Conservation (phyloP, 495 filamentous ascomycete species). For the Usnea hakonensis region DNA sequence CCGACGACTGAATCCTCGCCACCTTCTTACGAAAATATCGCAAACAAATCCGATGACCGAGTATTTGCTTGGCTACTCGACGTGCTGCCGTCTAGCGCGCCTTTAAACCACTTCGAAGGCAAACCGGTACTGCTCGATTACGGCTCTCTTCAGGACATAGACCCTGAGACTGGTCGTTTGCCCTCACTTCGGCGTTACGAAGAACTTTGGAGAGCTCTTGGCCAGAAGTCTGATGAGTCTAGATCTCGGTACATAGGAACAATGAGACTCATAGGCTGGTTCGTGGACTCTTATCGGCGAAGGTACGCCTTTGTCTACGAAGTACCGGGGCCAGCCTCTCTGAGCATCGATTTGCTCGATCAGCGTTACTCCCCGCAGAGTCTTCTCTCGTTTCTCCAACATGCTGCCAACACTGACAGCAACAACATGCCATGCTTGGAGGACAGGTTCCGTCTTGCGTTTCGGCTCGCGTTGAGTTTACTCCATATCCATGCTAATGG, state of each 20-base stretch:
- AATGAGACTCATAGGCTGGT: slow-evolving; percentile 74
- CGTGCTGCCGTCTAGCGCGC: not conserved
- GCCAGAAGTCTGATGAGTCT: slow-evolving; percentile 42
- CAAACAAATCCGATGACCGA: slow-evolving; percentile 21
- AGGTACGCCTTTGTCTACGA: slow-evolving; percentile 78
- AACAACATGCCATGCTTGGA: slow-evolving; percentile 52
- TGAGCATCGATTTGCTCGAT: slow-evolving; percentile 25
- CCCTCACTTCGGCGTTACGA: slow-evolving; percentile 59
- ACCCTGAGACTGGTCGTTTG: slow-evolving; percentile 53
- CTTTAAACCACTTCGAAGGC: not conserved
- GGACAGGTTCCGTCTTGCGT: slow-evolving; percentile 75
- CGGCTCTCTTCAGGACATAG: slow-evolving; percentile 55
- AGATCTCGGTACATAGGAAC: slow-evolving; percentile 48
- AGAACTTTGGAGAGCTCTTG: slow-evolving; percentile 49
- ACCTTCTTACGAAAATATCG: slow-evolving; percentile 22
- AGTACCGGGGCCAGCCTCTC: slow-evolving; percentile 52
- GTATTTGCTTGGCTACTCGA: slow-evolving; percentile 18
- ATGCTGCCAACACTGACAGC: slow-evolving; percentile 38
- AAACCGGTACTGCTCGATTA: slow-evolving; percentile 59
- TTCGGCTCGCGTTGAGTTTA: slow-evolving; percentile 68
- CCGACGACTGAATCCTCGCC: slow-evolving; percentile 15
- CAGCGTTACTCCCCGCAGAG: slow-evolving; percentile 35
- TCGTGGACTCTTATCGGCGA: slow-evolving; percentile 48
- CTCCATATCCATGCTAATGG: slow-evolving; percentile 69
- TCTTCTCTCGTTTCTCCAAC: slow-evolving; percentile 43